Percentiles rank a stretch among this genome's conserved stretches.
Evolutionary conservation across 257 asterid species (phyloP).

Genomic region (Mentha longifolia): DNA sequence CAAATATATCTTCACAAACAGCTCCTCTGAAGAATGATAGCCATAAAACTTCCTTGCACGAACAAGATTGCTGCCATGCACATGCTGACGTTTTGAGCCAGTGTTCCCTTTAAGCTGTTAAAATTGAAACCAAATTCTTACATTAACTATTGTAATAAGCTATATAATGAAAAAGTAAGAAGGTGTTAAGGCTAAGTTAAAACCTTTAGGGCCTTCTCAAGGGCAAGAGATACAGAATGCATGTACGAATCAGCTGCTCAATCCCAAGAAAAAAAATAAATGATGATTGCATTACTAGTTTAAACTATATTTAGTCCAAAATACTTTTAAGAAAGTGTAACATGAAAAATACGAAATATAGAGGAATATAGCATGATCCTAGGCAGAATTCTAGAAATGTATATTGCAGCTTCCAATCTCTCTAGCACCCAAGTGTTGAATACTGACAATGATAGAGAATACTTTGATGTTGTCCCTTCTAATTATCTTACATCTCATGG

Average conservation of each 20-base stretch:
- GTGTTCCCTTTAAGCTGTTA: slow-evolving; percentile 78
- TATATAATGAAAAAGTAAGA: slow-evolving; percentile 27
- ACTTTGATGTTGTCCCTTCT: neutral
- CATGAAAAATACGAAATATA: neutral
- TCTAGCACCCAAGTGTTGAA: neutral
- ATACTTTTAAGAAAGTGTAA: slow-evolving; percentile 8
- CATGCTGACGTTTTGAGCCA: slow-evolving; percentile 88
- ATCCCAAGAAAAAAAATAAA: slow-evolving; percentile 34
- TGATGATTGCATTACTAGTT: slow-evolving; percentile 17
- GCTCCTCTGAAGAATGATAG: slow-evolving; percentile 85
- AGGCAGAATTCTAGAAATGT: slow-evolving; percentile 1
- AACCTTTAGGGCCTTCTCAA: slow-evolving; percentile 93
- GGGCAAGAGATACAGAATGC: slow-evolving; percentile 60
- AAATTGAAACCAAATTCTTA: slow-evolving; percentile 32
- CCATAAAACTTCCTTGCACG: slow-evolving; percentile 90
- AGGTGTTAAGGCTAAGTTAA: slow-evolving; percentile 10
- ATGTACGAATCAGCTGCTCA: slow-evolving; percentile 58
- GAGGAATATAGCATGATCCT: neutral
- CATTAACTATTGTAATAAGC: slow-evolving; percentile 29
- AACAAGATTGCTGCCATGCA: slow-evolving; percentile 82
- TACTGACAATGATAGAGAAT: neutral
- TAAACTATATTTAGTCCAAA: slow-evolving; percentile 1
- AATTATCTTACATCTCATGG: neutral
- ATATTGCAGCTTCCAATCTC: neutral
- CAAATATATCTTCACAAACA: slow-evolving; percentile 90